A percentile compares a stretch with the other conserved stretches of the same genome.
phyloP scores from a whole-genome alignment of 2,329 filamentous ascomycete species.

The Penicillium aurantiogriseum region DNA sequence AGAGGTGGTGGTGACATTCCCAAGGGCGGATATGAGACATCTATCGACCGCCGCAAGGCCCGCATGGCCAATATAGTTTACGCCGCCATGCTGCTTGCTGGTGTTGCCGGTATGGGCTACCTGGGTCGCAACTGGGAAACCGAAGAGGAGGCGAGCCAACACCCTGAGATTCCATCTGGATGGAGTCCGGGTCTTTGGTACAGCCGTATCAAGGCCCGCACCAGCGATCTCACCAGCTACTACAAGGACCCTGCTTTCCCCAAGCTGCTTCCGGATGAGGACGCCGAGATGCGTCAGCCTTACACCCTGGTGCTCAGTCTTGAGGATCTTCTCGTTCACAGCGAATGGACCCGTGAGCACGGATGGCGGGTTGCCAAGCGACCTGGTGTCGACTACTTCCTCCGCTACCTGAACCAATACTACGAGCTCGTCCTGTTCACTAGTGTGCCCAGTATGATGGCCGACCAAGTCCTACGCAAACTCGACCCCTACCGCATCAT shows the following conservation, averaged over 20 bases:
- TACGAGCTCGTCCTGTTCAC: slow-evolving; percentile 98
- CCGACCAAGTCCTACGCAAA: slow-evolving; percentile 85
- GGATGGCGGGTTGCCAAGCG: slow-evolving; percentile 95
- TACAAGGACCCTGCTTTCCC: slow-evolving; percentile 95
- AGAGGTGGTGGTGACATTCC: slow-evolving; percentile 63
- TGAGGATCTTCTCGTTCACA: slow-evolving; percentile 92
- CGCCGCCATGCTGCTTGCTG: slow-evolving; percentile 56
- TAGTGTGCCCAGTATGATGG: slow-evolving; percentile 76
- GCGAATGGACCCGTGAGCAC: slow-evolving; percentile 89
- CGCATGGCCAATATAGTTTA: slow-evolving; percentile 75
- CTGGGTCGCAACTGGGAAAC: slow-evolving; percentile 84
- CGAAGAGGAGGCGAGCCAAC: slow-evolving; percentile 66
- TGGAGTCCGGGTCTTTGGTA: slow-evolving; percentile 77
- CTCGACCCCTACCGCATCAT: slow-evolving; percentile 94
- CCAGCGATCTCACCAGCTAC: slow-evolving; percentile 76
- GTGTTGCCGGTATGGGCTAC: slow-evolving; percentile 64
- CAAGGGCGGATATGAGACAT: slow-evolving; percentile 83
- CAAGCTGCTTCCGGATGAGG: slow-evolving; percentile 74
- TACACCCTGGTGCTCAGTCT: slow-evolving; percentile 91
- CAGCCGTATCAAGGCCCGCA: slow-evolving; percentile 72
- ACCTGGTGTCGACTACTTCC: slow-evolving; percentile 93
- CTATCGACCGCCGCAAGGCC: slow-evolving; percentile 77
- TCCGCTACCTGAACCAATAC: slow-evolving; percentile 95
- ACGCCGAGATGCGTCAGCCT: slow-evolving; percentile 76
- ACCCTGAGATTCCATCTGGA: slow-evolving; percentile 73